Conservation (phyloP, 768 basidiomycete species). For the Leccinum uliginosum region DNA sequence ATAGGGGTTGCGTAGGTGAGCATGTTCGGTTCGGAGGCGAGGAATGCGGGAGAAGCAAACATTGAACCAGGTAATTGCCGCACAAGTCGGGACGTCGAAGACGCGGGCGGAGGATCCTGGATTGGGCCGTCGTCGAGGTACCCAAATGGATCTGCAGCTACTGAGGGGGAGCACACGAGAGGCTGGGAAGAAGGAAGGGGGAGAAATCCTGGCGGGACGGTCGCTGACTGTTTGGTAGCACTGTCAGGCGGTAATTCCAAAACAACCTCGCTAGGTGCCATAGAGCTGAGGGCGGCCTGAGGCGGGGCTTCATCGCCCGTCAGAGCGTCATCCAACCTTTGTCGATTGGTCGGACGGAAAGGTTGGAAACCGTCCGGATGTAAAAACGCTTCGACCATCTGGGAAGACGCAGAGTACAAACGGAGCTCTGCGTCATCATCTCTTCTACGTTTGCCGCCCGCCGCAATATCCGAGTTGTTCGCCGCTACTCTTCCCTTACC, state of each 20-base stretch:
- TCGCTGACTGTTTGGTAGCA: neutral
- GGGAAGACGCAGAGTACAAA: constrained; percentile 53
- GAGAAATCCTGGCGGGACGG: constrained; percentile 15
- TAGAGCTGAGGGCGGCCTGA: neutral
- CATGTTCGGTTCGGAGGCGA: constrained; percentile 35
- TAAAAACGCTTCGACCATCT: constrained; percentile 48
- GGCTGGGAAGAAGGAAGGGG: neutral
- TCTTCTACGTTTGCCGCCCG: constrained; percentile 48
- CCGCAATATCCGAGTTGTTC: constrained; percentile 7
- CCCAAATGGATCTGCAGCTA: constrained; percentile 52
- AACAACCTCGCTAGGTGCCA: neutral
- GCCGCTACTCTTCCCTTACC: constrained; percentile 41
- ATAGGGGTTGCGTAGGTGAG: constrained; percentile 53
- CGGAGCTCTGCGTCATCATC: constrained; percentile 52
- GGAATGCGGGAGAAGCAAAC: constrained; percentile 33
- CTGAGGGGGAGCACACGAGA: constrained; percentile 7
- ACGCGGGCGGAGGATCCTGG: constrained; percentile 21
- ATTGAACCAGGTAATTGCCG: constrained; percentile 28
- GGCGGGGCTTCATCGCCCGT: neutral
- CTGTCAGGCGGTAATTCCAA: neutral
- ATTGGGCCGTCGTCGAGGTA: constrained; percentile 44
- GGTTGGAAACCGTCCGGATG: constrained; percentile 15
- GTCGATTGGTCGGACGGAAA: constrained; percentile 20
- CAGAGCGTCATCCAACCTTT: constrained; percentile 12
- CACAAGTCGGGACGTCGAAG: constrained; percentile 23